Conservation (phyloP, 2,329 filamentous ascomycete species). For the Thelonectria rubi region DNA sequence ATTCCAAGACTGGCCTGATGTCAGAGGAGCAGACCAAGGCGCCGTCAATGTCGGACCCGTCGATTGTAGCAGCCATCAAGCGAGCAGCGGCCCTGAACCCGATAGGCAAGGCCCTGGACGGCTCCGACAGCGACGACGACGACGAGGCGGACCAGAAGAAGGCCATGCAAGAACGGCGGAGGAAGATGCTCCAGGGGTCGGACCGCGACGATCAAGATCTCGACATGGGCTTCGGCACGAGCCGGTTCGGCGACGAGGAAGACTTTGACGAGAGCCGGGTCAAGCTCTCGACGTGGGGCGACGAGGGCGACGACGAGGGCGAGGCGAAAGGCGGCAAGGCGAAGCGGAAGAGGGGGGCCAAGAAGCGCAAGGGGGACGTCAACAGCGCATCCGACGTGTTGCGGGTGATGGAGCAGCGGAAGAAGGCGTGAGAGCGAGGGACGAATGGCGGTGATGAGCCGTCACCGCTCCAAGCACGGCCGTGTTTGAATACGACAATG, state of each 20-base stretch:
- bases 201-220: conserved; percentile 89
- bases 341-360: conserved; percentile 74
- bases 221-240: conserved; percentile 93
- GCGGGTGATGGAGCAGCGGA: conserved; percentile 74
- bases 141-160: conserved; percentile 55
- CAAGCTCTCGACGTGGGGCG: conserved; percentile 74
- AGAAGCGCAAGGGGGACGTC: conserved; percentile 80
- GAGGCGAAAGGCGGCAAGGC: conserved; percentile 55
- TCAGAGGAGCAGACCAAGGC: conserved; percentile 61
- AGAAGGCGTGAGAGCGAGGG: conserved; percentile 42
- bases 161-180: conserved; percentile 73
- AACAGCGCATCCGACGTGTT: conserved; percentile 85
- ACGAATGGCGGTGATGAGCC: background rate
- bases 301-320: conserved; percentile 60
- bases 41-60: conserved; percentile 74
- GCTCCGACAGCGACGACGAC: conserved; percentile 46
- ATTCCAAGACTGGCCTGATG: conserved; percentile 62
- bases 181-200: conserved; percentile 76
- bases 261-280: conserved; percentile 76
- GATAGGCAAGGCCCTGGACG: conserved; percentile 50
- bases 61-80: conserved; percentile 84
- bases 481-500: background rate
- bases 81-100: conserved; percentile 76
- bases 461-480: background rate
- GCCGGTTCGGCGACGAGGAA: conserved; percentile 86